These are phyloP conservation scores for Halophytophthora batemanensis DNA, from an alignment of 352 stramenopile genomes.

Conservation along the genomic window DNA sequence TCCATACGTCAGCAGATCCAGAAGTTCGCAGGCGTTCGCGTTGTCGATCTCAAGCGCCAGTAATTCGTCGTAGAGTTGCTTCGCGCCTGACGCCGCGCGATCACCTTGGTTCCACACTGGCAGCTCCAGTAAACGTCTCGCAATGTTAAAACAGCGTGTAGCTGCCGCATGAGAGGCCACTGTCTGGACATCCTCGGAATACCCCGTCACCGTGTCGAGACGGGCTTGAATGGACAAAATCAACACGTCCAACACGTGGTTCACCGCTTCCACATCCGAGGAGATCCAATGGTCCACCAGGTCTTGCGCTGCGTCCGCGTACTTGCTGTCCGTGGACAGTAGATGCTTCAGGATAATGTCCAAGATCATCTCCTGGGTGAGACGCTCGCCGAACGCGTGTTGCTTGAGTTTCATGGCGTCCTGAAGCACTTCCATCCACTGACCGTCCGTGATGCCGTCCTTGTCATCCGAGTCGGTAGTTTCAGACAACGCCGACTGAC, in stretches of 20 bases:
- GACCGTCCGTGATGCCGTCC: conserved; percentile 9
- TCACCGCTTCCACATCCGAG: conserved; percentile 37
- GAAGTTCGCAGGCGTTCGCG: conserved; percentile 43
- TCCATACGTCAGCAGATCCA: conserved; percentile 59
- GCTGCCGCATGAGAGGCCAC: conserved; percentile 27
- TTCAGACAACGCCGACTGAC: conserved; percentile 29
- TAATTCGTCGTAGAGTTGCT: conserved; percentile 27
- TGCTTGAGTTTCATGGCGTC: conserved; percentile 70
- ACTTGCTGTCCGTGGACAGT: conserved; percentile 23
- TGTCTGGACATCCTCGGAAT: conserved; percentile 24
- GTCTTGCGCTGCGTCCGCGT: conserved; percentile 31
- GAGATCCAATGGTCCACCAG: conserved; percentile 53
- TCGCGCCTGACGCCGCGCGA: conserved; percentile 7
- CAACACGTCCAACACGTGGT: conserved; percentile 44
- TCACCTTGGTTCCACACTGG: conserved; percentile 29
- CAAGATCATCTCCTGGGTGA: conserved; percentile 56
- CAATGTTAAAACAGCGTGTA: conserved; percentile 31
- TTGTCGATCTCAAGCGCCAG: conserved; percentile 29
- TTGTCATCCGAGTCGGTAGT: conserved; percentile 8
- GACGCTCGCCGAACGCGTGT: conserved; percentile 59
- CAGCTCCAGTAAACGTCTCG: conserved; percentile 29
- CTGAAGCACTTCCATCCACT: conserved; percentile 57
- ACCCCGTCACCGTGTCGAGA: conserved; percentile 33
- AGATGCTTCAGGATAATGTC: conserved; percentile 53
- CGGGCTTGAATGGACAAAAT: conserved; percentile 27